Base-by-base conservation (phyloP, 129 eudicot genomes). In the Escallonia herrerae region DNA sequence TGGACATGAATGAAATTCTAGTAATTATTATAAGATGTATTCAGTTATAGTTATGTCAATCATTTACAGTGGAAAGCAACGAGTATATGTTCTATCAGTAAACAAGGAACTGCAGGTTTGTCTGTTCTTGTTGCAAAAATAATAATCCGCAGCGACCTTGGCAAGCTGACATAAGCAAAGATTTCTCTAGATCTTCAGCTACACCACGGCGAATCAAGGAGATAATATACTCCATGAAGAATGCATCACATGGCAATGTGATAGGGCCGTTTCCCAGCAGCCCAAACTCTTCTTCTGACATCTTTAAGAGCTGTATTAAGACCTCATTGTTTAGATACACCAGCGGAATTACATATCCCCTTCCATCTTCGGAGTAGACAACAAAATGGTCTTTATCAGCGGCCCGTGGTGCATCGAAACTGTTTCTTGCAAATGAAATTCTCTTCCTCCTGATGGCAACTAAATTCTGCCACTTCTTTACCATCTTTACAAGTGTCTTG, bases 251-350 rank as follows among this genome's bases (percentile, higher is more conserved):
- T 14, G 82, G 72, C 68, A 81, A 66, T 41, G 70, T 79, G 69
- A 79, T 76, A 12, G 79, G 33, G 33, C 33, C 33, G 1, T 22
- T 1, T 0, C 33, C 33, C 33, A 1, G 33, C 33, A 22, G 62
- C 37, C 95, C 90, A 53, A 77, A 83, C 74, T 80, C 83, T 47
- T 83, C 90, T 46, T 78, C 83, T 0, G 87, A 79, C 74, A 86
- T 80, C 67, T 72, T 72, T 40, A 86, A 66, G 58, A 86, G 83
- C 83, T 77, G 87, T 63, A 73, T 46, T 65, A 86, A 77, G 44
- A 86, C 65, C 10, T 71, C 75, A 53, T 68, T 76, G 43, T 76
- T 71, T 15, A 86, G 82, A 70, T 80, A 86, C 43, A 48, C 67
- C 56, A 83, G 62, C 3, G 90, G 95, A 40, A 83, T 77, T 42